Conservation (phyloP, 73 alveolate genomes). For the Paramecium primaurelia region DNA sequence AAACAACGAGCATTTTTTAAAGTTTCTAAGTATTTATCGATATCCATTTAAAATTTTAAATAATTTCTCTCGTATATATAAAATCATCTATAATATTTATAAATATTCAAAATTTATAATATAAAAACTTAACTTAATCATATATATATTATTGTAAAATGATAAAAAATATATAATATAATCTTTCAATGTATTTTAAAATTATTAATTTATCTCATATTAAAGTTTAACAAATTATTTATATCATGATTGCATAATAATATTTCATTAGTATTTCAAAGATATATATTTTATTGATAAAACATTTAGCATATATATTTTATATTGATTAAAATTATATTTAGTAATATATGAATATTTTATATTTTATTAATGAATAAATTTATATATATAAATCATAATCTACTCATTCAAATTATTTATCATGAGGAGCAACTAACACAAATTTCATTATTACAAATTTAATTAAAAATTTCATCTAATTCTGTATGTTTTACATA, state of each 20-base stretch:
- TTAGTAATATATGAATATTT: too few species aligned
- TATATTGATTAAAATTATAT: too few species aligned
- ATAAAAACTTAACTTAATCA: background rate
- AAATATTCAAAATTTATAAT: background rate
- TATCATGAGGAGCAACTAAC: conserved; percentile 75
- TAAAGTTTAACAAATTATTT: too few species aligned
- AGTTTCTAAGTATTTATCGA: conserved; percentile 79
- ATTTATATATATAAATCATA: background rate
- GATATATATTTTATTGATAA: too few species aligned
- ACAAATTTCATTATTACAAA: conserved; percentile 68
- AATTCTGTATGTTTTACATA: conserved; percentile 60
- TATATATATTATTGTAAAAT: too few species aligned
- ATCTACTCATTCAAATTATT: background rate
- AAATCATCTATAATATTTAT: background rate
- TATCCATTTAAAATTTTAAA: conserved; percentile 54
- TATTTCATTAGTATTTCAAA: too few species aligned
- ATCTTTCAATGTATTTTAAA: too few species aligned
- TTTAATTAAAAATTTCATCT: conserved; percentile 26
- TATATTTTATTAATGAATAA: background rate
- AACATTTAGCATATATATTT: too few species aligned
- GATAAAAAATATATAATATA: too few species aligned
- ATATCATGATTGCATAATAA: too few species aligned
- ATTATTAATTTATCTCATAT: too few species aligned
- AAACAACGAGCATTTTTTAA: conserved; percentile 78
- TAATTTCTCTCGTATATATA: background rate